Evolutionary conservation across 2,329 filamentous ascomycete species (phyloP), one percentile per base, ranked within the genome.

Genomic region (Neurospora sp.): DNA sequence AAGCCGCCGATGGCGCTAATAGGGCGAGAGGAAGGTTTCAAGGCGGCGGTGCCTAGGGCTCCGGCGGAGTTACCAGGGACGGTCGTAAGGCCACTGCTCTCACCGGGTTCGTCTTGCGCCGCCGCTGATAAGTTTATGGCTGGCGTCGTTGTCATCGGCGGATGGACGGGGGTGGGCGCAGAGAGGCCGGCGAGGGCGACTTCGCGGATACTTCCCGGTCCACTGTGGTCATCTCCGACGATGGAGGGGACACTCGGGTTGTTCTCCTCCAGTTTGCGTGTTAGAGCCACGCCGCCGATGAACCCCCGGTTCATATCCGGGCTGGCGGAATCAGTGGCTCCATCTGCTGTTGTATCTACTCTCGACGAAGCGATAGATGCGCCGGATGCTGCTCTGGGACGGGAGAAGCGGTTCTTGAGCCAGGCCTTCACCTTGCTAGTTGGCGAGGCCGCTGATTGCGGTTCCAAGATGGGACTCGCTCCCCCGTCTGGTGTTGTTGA

Each of bases 361-460:
- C 15, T 69, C 23, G 46, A 43, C 3, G 43, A 67, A 28, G 65
- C 69, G 28, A 73, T 72, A 3, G 76, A 74, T 62, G 52, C 52
- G 52, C 52, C 15, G 1, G 78, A 78, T 69, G 74, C 76, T 8
- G 77, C 73, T 0, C 78, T 74, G 0, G 77, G 75, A 6, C 79
- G 78, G 3, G 76, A 73, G 69, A 84, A 80, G 46, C 79, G 82
- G 10, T 77, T 80, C 73, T 81, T 81, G 15, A 85, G 75, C 83
- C 83, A 85, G 52, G 76, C 79, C 70, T 78, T 82, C 37, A 82
- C 77, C 66, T 79, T 79, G 36, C 69, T 70, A 6, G 74, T 74
- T 6, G 77, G 77, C 0, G 76, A 76, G 2, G 52, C 52, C 2
- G 8, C 52, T 8, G 52, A 36, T 10, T 62, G 23, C 3, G 28